phyloP scores from a whole-genome alignment of 1,284 basidiomycete genomes.

The Sutorius eximius region DNA sequence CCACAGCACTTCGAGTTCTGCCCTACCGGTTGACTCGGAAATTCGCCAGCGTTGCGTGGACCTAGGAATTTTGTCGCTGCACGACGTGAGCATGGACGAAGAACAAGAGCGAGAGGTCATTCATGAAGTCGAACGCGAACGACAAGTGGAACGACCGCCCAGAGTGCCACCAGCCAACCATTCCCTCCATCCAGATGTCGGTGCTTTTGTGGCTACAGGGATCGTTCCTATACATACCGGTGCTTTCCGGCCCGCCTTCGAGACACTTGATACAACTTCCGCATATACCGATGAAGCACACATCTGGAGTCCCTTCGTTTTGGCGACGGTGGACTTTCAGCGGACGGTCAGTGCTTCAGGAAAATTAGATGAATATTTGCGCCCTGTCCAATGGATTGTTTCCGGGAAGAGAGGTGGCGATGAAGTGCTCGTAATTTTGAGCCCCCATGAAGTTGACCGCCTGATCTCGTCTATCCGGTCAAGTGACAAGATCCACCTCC shows the following conservation, averaged over 20 bases:
- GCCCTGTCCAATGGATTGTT: constrained; percentile 49
- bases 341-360: neutral
- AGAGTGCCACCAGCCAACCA: constrained; percentile 25
- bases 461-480: constrained; percentile 41
- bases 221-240: neutral
- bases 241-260: constrained; percentile 15
- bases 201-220: constrained; percentile 28
- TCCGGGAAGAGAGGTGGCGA: constrained; percentile 18
- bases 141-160: constrained; percentile 38
- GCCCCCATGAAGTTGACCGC: constrained; percentile 46
- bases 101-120: constrained; percentile 52
- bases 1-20: neutral
- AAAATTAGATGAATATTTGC: constrained; percentile 36
- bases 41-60: constrained; percentile 30
- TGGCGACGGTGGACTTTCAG: constrained; percentile 36
- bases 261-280: constrained; percentile 13
- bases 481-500: constrained; percentile 38
- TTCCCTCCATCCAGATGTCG: constrained; percentile 21
- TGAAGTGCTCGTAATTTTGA: constrained; percentile 39
- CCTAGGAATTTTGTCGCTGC: constrained; percentile 29
- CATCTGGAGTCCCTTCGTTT: constrained; percentile 24
- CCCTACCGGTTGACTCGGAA: constrained; percentile 13
- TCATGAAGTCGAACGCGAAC: constrained; percentile 45
- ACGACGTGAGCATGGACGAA: constrained; percentile 37
- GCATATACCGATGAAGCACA: constrained; percentile 4